Base-by-base conservation (phyloP, 2,329 filamentous ascomycete genomes). In the Pestalotiopsis sp. region DNA sequence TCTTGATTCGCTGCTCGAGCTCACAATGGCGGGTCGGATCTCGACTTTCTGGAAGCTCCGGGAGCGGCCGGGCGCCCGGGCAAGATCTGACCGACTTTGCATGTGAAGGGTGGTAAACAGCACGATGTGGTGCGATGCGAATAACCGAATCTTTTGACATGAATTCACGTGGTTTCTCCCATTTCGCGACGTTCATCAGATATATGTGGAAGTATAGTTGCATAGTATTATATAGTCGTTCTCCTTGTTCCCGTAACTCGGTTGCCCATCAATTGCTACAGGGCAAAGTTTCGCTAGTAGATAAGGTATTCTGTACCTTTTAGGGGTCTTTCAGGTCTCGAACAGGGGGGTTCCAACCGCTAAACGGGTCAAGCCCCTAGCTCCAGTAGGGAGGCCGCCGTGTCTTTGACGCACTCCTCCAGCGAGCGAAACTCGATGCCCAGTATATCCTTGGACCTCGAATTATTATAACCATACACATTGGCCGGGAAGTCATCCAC, bases 381-480 rank as follows among this genome's bases (percentile, higher is more conserved):
- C n/a, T 60, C 57, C 25, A 60, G 23, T 23, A 60, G 23, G 31
- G 25, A 31, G 25, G 31, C 25, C 57, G 57, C 57, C 25, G 61
- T 64, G 64, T 66, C 64, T 17, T 27, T 31, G 49, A 66, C 36
- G 49, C 64, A 66, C 13, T 66, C 41, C 39, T 57, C 45, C 25
- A 66, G 27, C 38, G 23, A 14, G 2, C 41, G 41, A 41, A 49
- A 66, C 20, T 52, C 27, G 41, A 66, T 12, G 20, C 64, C 64
- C 39, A 66, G 64, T 17, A 56, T 17, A 23, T 49, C 20, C n/a
- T 31, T 23, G 23, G 49, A n/a, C 31, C 52, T 66, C 3, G 20
- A 23, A 17, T 56, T 57, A 56, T 66, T 49, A 49, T 49, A 66
- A 20, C 64, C 41, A 49, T 66, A 66, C 11, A 66, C 64, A 31